These are phyloP conservation scores for Amesomyces nigricolor DNA, from an alignment of 2,329 filamentous ascomycete genomes.

Conservation along the genomic window DNA sequence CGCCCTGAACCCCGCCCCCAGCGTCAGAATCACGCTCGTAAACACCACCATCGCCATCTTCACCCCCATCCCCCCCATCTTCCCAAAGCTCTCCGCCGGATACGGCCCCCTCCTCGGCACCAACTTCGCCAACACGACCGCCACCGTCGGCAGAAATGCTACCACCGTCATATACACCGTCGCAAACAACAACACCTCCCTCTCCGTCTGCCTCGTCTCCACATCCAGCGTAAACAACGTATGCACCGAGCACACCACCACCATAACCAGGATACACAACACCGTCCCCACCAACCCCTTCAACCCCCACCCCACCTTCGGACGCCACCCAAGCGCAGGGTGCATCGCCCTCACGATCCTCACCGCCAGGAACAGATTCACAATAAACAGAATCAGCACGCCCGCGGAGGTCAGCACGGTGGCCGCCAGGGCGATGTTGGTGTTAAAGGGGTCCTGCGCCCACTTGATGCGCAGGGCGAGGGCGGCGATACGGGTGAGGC, in stretches of 20 bases:
- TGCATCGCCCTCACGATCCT: constrained; percentile 69
- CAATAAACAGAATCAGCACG: constrained; percentile 66
- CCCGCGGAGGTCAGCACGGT: constrained; percentile 67
- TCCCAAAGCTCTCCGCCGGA: constrained; percentile 55
- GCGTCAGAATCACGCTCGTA: constrained; percentile 52
- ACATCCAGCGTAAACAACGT: constrained; percentile 59
- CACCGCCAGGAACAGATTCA: constrained; percentile 73
- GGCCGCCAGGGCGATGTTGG: constrained; percentile 51
- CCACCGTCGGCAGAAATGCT: constrained; percentile 59
- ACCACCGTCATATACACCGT: constrained; percentile 58
- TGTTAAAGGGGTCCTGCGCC: constrained; percentile 38
- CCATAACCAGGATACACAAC: constrained; percentile 32
- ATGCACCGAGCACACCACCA: constrained; percentile 51
- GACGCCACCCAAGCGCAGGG: constrained; percentile 62
- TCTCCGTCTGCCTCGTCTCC: constrained; percentile 46
- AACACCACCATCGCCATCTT: constrained; percentile 60
- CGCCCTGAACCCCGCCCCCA: constrained; percentile 66
- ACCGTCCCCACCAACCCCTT: constrained; percentile 48
- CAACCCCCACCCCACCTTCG: constrained; percentile 48
- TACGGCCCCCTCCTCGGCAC: constrained; percentile 5
- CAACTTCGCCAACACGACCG: constrained; percentile 38
- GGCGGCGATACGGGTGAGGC: constrained; percentile 48
- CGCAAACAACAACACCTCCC: constrained; percentile 59
- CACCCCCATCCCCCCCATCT: constrained; percentile 54
- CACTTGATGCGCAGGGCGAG: constrained; percentile 49